Conservation (phyloP, 331 rosid species). For the Pyrus hybrid region DNA sequence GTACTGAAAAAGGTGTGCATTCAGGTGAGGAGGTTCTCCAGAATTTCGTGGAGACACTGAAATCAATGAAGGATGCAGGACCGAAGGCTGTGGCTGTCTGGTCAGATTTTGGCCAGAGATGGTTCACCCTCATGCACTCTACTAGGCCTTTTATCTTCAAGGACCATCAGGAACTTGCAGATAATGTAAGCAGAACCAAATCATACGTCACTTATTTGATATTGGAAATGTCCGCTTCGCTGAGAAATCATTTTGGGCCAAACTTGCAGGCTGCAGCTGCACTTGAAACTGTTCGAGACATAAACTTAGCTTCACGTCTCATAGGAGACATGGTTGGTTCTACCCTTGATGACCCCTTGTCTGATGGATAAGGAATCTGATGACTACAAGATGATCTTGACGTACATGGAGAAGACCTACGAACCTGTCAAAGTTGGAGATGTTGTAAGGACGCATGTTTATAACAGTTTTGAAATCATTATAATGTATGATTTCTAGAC, state of each 20-base stretch:
- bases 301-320: conserved; percentile 59
- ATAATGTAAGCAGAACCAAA: conserved; percentile 40
- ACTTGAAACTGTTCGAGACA: conserved; percentile 52
- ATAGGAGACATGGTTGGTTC: conserved; percentile 66
- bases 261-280: conserved; percentile 57
- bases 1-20: background rate
- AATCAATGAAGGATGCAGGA: conserved; percentile 53
- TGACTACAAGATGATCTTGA: conserved; percentile 66
- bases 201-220: background rate
- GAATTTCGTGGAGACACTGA: conserved; percentile 50
- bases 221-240: background rate
- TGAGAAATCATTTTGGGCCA: background rate
- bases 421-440: conserved; percentile 75
- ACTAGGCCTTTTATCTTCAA: conserved; percentile 68
- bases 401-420: conserved; percentile 68
- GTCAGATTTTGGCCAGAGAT: conserved; percentile 85
- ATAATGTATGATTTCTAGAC: background rate
- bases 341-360: conserved; percentile 66
- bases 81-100: conserved; percentile 62
- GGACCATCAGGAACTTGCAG: conserved; percentile 70
- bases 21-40: conserved; percentile 66
- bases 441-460: conserved; percentile 26
- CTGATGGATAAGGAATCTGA: conserved; percentile 51
- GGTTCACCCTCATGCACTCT: conserved; percentile 84
- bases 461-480: background rate